Base-by-base conservation (phyloP, 2,329 filamentous ascomycete species). In the Trichoderma aggressivum region DNA sequence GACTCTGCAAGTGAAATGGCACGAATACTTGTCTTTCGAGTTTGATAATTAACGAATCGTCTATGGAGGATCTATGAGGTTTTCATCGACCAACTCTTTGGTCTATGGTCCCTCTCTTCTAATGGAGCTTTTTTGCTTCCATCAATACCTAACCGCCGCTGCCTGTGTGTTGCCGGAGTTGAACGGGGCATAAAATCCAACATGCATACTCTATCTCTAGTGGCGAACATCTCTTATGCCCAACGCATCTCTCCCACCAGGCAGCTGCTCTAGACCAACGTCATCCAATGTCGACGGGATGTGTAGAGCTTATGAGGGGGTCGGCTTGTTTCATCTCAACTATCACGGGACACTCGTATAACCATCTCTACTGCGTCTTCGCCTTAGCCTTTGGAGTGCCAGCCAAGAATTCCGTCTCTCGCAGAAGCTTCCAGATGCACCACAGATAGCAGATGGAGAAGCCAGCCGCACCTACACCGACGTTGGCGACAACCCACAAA, bases 401-500 rank as follows among this genome's bases (percentile, higher is more conserved):
- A 71, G 74, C 77, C 73, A 88, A 71, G 56, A 89, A 76, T 56
- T 87, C 87, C 77, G 90, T 91, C 76, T 91, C 89, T 21, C 83
- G 78, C 3, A 89, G 76, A 66, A 93, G 79, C 70, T 88, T 91
- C 87, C 89, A 91, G 73, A 96, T 81, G 80, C 94, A 98, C 96
- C 96, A 99, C 8, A 96, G 78, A 80, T 98, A 98, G 80, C 94
- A 97, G 39, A 97, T 82, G 0, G 88, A 88, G 79, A 98, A 99
- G 0, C 94, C 96, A 5, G 88, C 90, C 26, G 93, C 93, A 8
- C 96, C 96, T 26, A 98, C 82, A 21, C 94, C 89, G 10, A 96
- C 94, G 77, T 99, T 99, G 14, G 90, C 87, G 3, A 99, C 94
- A 3, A 97, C 91, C 95, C 95, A 99, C 1, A 99, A 83, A 82